Base-by-base conservation (phyloP, 2,329 filamentous ascomycete genomes). In the Venturia nashicola region DNA sequence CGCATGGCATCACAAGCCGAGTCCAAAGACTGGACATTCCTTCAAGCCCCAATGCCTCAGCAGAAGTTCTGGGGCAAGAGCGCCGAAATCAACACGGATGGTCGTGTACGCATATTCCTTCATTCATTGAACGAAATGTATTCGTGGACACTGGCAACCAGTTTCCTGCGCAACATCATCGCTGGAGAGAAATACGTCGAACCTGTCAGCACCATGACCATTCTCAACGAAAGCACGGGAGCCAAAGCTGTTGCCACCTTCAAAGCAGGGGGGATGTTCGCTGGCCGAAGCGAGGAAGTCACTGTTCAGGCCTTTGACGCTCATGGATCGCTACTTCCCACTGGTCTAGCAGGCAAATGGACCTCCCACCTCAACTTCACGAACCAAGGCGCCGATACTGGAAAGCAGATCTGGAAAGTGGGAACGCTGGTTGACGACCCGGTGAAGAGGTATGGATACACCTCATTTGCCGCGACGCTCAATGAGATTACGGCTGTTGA, bases 61-160 rank as follows among this genome's bases (percentile, higher is more conserved):
- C 93, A 99, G 72, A 97, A 97, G 73, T 99, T 99, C 78, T 97
- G 94, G 94, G 94, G 94, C 64, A 97, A 97, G 78, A 93, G 88
- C 63, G 91, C 91, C 2, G 94, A 99, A 75, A 85, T 99, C 67
- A 94, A 90, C 66, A 97, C 91, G 0, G 93, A 97, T 63, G 94
- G 94, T 2, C 88, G 90, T 34, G 86, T 91, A 3, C 85, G 92
- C 60, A 80, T 97, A 46, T 85, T 86, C 46, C 78, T 99, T 36
- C 86, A 94, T 72, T 82, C 83, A 8, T 64, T 67, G 2, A 83
- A 79, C 1, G 93, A 97, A 72, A 82, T 86, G 66, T 99, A 93
- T 77, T 92, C 87, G 69, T 99, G 91, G 91, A 88, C 83, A 57
- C 82, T 90, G 20, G 91, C 93, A 1, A 96, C 91, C 5, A 90